Evolutionary conservation across 2,329 filamentous ascomycete species (phyloP).

Genomic region (Aspergillus pseudonomiae): DNA sequence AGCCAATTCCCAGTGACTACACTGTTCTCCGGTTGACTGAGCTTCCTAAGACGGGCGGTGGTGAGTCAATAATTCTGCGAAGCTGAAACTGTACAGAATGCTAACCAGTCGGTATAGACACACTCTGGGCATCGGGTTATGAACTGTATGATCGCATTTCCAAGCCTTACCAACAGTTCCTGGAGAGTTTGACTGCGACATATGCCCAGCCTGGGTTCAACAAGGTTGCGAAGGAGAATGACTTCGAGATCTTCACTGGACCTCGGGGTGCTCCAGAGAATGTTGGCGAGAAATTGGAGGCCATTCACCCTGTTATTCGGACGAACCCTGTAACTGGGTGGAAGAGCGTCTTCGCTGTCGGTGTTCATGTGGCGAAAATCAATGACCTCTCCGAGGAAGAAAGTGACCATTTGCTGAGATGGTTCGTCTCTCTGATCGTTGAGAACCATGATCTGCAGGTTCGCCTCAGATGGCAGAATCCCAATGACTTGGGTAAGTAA

Average conservation of each 20-base stretch:
- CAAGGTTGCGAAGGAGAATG: conserved; percentile 33
- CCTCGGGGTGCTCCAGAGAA: conserved; percentile 59
- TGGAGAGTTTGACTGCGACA: conserved; percentile 44
- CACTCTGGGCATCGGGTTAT: conserved; percentile 49
- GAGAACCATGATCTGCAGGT: conserved; percentile 49
- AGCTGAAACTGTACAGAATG: background rate
- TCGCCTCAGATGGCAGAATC: conserved; percentile 40
- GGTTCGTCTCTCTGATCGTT: conserved; percentile 41
- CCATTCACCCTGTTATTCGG: conserved; percentile 50
- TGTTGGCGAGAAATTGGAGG: conserved; percentile 54
- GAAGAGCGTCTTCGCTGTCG: conserved; percentile 42
- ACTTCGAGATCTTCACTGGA: conserved; percentile 32
- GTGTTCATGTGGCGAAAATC: conserved; percentile 34
- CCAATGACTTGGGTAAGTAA: conserved; percentile 46
- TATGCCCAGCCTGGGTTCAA: conserved; percentile 36
- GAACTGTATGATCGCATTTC: conserved; percentile 48
- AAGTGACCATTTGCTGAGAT: conserved; percentile 35
- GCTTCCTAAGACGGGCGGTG: conserved; percentile 47
- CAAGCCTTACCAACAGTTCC: conserved; percentile 41
- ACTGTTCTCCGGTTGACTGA: conserved; percentile 49
- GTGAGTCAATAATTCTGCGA: conserved; percentile 20
- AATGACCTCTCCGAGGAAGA: conserved; percentile 39
- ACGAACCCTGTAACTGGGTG: conserved; percentile 56
- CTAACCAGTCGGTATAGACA: conserved; percentile 32
- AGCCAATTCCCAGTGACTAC: conserved; percentile 52